Conservation (phyloP, 2,329 filamentous ascomycete genomes). For the Helicocarpus griseus region DNA sequence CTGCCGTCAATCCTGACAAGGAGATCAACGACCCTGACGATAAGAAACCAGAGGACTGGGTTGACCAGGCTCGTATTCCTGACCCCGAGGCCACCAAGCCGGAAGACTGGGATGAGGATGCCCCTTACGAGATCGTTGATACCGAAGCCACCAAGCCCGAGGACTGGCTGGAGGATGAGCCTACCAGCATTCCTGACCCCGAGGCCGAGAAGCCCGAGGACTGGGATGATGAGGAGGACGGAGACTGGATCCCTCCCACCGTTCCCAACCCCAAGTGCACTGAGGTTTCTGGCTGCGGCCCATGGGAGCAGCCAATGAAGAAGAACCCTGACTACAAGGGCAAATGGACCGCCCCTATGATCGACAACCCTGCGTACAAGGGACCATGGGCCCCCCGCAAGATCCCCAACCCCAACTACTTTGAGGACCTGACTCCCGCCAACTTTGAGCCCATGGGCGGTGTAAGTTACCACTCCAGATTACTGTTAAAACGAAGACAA, state of each 20-base stretch:
- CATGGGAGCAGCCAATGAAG: slow-evolving; percentile 84
- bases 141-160: slow-evolving; percentile 84
- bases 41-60: slow-evolving; percentile 90
- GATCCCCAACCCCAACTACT: slow-evolving; percentile 94
- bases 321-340: slow-evolving; percentile 97
- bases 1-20: slow-evolving; percentile 83
- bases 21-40: slow-evolving; percentile 95
- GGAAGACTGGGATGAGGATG: slow-evolving; percentile 98
- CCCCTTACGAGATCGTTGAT: slow-evolving; percentile 90
- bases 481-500: too few species aligned
- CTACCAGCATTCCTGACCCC: slow-evolving; percentile 73
- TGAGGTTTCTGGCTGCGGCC: slow-evolving; percentile 85
- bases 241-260: slow-evolving; percentile 86
- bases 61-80: slow-evolving; percentile 81
- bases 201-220: slow-evolving; percentile 97
- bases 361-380: slow-evolving; percentile 98
- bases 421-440: slow-evolving; percentile 90
- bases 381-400: slow-evolving; percentile 87
- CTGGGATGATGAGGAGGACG: slow-evolving; percentile 99
- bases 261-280: slow-evolving; percentile 94
- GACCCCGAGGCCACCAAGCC: slow-evolving; percentile 94
- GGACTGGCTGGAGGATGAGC: slow-evolving; percentile 92
- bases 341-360: slow-evolving; percentile 87
- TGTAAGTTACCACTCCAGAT: slow-evolving; percentile 54
- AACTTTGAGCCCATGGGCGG: slow-evolving; percentile 98